These are phyloP conservation scores for Spergularia azorica DNA, from an alignment of 179 eudicot genomes.

Conservation along the genomic window DNA sequence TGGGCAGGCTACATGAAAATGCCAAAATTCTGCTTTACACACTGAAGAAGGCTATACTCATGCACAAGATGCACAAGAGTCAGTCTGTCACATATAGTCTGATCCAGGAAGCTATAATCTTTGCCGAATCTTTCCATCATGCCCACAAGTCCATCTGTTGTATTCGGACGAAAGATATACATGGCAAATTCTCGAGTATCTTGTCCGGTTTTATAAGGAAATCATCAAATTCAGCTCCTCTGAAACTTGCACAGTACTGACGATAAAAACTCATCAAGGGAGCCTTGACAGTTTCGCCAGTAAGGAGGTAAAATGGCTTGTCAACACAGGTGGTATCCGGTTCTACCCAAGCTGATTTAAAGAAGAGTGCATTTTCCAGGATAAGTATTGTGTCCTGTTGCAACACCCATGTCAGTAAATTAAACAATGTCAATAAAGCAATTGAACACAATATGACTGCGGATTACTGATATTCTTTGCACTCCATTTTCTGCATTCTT, in stretches of 20 bases:
- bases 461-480: no score
- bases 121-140: slow-evolving; percentile 23
- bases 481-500: no score
- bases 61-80: no score
- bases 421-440: no score
- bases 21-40: no score
- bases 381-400: slow-evolving; percentile 18
- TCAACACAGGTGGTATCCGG: background rate
- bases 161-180: slow-evolving; percentile 29
- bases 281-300: slow-evolving; percentile 5
- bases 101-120: slow-evolving; percentile 13
- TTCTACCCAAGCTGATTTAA: slow-evolving; percentile 21
- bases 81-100: background rate
- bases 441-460: no score
- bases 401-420: no score
- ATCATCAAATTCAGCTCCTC: slow-evolving; percentile 17
- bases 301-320: slow-evolving; percentile 15
- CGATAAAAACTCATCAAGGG: background rate
- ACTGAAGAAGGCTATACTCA: no score
- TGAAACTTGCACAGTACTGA: background rate
- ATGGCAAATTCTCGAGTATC: slow-evolving; percentile 22
- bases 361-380: slow-evolving; percentile 29
- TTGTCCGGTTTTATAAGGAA: slow-evolving; percentile 16
- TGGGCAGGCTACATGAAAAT: no score
- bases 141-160: slow-evolving; percentile 9